Evolutionary conservation across 2,329 filamentous ascomycete species (phyloP).

Genomic region (Fusarium camptoceras): DNA sequence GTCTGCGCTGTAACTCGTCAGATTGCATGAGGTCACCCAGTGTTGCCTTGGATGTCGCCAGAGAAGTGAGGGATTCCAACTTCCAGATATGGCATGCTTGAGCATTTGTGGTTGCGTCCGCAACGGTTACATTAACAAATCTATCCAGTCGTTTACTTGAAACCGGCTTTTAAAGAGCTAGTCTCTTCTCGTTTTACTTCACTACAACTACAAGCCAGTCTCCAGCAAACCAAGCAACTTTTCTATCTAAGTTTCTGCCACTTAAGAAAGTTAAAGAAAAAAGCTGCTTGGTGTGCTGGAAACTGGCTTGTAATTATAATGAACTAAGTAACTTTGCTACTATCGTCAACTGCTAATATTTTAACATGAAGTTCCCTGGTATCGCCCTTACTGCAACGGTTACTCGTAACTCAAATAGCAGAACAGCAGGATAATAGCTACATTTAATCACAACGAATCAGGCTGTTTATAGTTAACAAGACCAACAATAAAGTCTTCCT

Average conservation of each 20-base stretch:
- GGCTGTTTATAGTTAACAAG: neutral
- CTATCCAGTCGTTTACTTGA: neutral
- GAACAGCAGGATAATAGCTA: neutral
- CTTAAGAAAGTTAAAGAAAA: neutral
- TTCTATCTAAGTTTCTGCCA: neutral
- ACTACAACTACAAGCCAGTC: neutral
- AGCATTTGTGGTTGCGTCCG: neutral
- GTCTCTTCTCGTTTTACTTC: neutral
- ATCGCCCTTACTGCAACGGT: neutral
- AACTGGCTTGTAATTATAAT: neutral
- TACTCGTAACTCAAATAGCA: neutral
- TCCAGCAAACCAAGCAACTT: neutral
- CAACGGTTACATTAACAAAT: neutral
- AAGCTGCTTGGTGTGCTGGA: neutral
- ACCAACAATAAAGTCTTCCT: rapidly evolving
- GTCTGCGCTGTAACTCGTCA: neutral
- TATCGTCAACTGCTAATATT: neutral
- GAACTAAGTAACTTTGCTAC: neutral
- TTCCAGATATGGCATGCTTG: neutral
- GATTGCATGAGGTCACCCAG: neutral
- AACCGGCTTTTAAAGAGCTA: neutral
- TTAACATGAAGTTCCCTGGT: neutral
- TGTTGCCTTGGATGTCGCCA: neutral
- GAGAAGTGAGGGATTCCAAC: neutral
- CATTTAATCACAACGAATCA: neutral